Evolutionary conservation across 768 basidiomycete genomes (phyloP), one percentile per base, ranked within the genome.

Genomic region (Suillus weaverae): DNA sequence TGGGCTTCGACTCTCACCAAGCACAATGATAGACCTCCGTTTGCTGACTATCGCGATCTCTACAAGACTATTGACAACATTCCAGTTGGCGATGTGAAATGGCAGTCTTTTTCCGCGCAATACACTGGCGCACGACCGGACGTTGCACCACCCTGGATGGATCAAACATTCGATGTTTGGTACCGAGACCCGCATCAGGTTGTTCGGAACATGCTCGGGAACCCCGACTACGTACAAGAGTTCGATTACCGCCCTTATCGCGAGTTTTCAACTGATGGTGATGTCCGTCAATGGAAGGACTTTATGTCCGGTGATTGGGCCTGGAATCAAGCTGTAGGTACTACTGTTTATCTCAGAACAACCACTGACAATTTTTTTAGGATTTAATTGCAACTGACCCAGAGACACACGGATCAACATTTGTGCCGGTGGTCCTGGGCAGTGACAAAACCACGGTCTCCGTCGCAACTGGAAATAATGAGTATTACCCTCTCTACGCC

Each of bases 401-500:
- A 50, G 54, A 18, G 30, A 71, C 60, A 13, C 68, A 72, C 18
- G 64, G 70, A 6, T 55, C 63, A 32, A 56, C 61, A 9, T 69
- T 75, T 38, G 68, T 68, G 3, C 71, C 71, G 0, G 50, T 73
- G 10, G 62, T 74, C 7, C 64, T 65, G 1, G 72, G 73, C 0
- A 73, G 69, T 41, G 70, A 74, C 63, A 75, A 75, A 60, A 74
- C 73, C 0, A 74, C 65, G 1, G 70, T 74, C 0, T 74, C 73
- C 3, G 69, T 74, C 13, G 66, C 65, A 3, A 70, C 68, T 1
- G 70, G 73, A 5, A 62, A 73, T 7, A 70, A 70, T 51, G 68
- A 59, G 20, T 72, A 70, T 60, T 69, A 69, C 53, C 69, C 70
- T 3, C 39, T 71, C 18, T 71, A 71, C 32, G 41, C 59, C 10